Base-by-base conservation (phyloP, 1,284 basidiomycete species). In the Exsudoporus floridanus region DNA sequence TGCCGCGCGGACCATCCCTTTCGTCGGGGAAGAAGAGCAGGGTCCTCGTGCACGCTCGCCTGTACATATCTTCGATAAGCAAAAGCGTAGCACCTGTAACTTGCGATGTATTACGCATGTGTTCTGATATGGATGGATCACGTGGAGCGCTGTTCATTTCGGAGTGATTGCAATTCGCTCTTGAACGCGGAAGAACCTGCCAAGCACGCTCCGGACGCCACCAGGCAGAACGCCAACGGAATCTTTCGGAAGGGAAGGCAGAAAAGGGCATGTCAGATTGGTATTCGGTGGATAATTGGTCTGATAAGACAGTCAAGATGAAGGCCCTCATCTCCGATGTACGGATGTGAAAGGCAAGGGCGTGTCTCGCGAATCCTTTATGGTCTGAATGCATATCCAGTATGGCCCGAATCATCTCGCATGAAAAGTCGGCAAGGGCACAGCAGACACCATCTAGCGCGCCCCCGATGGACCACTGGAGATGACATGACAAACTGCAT, bases 71-170 rank as follows among this genome's bases (percentile, higher is more conserved):
- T 18, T 40, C 36, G 53, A 56, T 62, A 54, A 53, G 46, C 23
- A 42, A 34, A 19, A 14, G 5, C 49, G 30, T 34, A 28, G 31
- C 39, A 41, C 36, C 23, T 42, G 46, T 40, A 53, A n/a, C 56
- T 42, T 49, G 27, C 39, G 30, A 46, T 37, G 7, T 28, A 5
- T 49, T 14, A 51, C 49, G 41, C 25, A 52, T 44, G 21, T 8
- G 6, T 34, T 53, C 59, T 46, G 48, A 52, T 54, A 64, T 45
- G 42, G 37, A 49, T 25, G 18, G 31, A 45, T 53, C 54, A 54
- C 64, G 42, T 60, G 61, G 47, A 46, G 40, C 39, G 30, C 14
- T 46, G 25, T 43, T 61, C 63, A 61, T 61, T 56, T 63, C 54
- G 52, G 54, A 50, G 39, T 36, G 50, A 38, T 52, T 42, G 9